Base-by-base conservation (phyloP, 805 yeast genomes). In the Starmerella roubikii region DNA sequence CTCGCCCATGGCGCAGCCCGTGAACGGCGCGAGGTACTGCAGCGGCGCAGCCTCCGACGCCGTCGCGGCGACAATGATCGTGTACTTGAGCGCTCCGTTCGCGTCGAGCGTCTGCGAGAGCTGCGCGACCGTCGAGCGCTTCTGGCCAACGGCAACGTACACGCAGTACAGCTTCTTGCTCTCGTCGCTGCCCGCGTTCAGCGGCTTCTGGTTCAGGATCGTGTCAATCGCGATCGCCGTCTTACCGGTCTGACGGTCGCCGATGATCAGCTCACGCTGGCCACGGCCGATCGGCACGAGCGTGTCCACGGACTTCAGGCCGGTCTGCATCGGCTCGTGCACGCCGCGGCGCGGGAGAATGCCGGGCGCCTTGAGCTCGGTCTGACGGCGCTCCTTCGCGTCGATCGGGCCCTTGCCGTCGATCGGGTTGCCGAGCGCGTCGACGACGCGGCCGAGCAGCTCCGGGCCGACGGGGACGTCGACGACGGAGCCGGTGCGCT, bases 241-340 rank as follows among this genome's bases (percentile, higher is more conserved):
- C 77, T 91, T 91, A 80, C 98, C 98, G 61, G 98, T 91, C 76
- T 91, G 98, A 77, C 98, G 88, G 71, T 88, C 98, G 79, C 98
- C 98, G 65, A 88, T 88, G 62, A 88, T 88, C 81, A 91, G 74
- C 76, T 91, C 98, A 83, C 98, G 91, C 74, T 91, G 98, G 68
- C 98, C 98, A 81, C 98, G 91, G 66, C 98, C 98, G 59, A 91
- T 69, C 69, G 98, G 98, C 68, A 91, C 99, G 61, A 91, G 78
- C 64, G 98, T 88, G 66, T 91, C 99, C 57, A 91, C 95, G 50
- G 96, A 78, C 76, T 91, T 91, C 64, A 91, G 79, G 79, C 98
- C 99, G 60, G 98, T 88, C 75, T 91, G 98, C 80, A 91, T 91
- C 66, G 99, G 98, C 77, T 91, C 98, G 73, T 66, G 77, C 55